phyloP scores from a whole-genome alignment of 2,329 filamentous ascomycete species.

The Ceratocystis ficicola region DNA sequence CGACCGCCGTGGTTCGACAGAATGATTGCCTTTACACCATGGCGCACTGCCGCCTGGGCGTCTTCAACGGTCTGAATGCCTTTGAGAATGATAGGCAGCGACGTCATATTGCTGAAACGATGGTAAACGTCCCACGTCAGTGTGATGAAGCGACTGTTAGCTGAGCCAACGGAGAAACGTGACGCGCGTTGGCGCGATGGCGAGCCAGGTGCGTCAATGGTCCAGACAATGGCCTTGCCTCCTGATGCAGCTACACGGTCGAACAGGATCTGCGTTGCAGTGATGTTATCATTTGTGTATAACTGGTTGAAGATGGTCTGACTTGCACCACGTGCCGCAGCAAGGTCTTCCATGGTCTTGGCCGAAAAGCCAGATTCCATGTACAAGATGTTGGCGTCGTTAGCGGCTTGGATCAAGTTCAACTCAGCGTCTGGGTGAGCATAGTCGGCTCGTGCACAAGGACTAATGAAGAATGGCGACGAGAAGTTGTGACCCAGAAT shows the following conservation, averaged over 20 bases:
- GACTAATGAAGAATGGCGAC: slow-evolving; percentile 39
- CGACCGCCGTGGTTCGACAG: slow-evolving; percentile 36
- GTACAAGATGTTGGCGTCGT: slow-evolving; percentile 36
- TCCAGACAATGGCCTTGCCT: slow-evolving; percentile 32
- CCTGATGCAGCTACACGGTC: slow-evolving; percentile 29
- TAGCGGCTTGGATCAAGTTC: slow-evolving; percentile 38
- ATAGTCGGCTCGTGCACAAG: slow-evolving; percentile 35
- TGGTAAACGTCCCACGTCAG: slow-evolving; percentile 22
- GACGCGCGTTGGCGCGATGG: slow-evolving; percentile 30
- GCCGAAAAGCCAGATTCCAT: slow-evolving; percentile 30
- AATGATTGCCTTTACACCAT: slow-evolving; percentile 33
- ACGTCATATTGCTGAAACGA: slow-evolving; percentile 20
- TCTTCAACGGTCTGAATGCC: slow-evolving; percentile 34
- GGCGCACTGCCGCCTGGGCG: slow-evolving; percentile 30
- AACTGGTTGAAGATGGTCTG: slow-evolving; percentile 26
- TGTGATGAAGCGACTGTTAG: slow-evolving; percentile 24
- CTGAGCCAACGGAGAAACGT: slow-evolving; percentile 32
- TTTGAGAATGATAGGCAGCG: slow-evolving; percentile 32
- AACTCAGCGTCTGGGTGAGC: slow-evolving; percentile 35
- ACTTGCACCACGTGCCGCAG: slow-evolving; percentile 25
- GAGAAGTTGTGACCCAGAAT: slow-evolving; percentile 38
- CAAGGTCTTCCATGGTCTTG: slow-evolving; percentile 31
- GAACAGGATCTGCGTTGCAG: slow-evolving; percentile 29
- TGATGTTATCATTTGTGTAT: slow-evolving; percentile 29
- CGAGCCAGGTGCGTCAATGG: slow-evolving; percentile 27